A percentile compares a stretch with the other conserved stretches of the same genome.
Conservation (phyloP, 768 basidiomycete species). For the Tylopilus vinaceipallidus region DNA sequence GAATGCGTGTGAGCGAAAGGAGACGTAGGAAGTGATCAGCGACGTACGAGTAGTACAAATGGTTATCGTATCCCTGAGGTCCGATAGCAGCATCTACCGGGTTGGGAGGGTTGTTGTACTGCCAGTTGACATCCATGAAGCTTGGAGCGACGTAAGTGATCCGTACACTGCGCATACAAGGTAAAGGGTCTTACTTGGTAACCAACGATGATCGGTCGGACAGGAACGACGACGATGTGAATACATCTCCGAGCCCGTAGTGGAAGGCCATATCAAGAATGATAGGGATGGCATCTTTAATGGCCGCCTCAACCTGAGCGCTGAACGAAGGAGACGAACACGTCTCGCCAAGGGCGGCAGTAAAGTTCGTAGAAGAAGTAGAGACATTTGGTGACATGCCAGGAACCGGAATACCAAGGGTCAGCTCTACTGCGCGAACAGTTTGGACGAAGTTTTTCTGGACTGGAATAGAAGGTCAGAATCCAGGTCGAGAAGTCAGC, state of each 20-base stretch:
- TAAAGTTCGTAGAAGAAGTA: conserved; percentile 35
- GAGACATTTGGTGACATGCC: conserved; percentile 4
- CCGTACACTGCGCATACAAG: not conserved
- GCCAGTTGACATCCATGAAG: conserved; percentile 84
- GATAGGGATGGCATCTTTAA: conserved; percentile 38
- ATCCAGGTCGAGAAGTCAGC: not conserved
- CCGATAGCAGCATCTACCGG: conserved; percentile 68
- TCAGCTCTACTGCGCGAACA: conserved; percentile 62
- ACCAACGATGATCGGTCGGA: conserved; percentile 28
- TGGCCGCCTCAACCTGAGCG: conserved; percentile 31
- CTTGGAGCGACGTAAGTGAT: conserved; percentile 35
- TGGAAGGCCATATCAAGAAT: conserved; percentile 29
- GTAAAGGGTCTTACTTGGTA: conserved; percentile 39
- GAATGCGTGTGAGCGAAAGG: conserved; percentile 7
- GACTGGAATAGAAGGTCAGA: conserved; percentile 38
- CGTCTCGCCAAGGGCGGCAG: conserved; percentile 30
- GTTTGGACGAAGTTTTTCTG: conserved; percentile 67
- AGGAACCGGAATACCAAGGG: conserved; percentile 50
- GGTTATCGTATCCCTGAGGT: conserved; percentile 75
- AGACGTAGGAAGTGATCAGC: not conserved
- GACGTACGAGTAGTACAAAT: conserved; percentile 71
- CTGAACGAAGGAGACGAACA: conserved; percentile 23
- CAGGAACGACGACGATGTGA: conserved; percentile 22
- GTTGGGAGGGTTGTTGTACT: conserved; percentile 64
- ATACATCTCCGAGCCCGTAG: conserved; percentile 19